Evolutionary conservation across 257 asterid species (phyloP), one percentile per base, ranked within the genome.

Genomic region (Solanum sitiens): DNA sequence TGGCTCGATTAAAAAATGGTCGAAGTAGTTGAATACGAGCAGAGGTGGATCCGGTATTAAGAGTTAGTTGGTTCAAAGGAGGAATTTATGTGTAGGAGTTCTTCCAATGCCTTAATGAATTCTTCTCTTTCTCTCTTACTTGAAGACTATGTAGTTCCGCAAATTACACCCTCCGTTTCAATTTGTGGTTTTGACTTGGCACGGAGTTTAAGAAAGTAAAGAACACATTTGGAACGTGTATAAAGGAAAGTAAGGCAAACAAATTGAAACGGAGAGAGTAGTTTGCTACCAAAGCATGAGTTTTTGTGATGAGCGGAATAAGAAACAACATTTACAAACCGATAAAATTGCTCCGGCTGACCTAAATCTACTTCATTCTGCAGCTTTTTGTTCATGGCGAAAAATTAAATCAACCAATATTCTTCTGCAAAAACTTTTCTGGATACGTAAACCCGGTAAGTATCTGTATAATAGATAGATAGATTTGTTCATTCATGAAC

Each of bases 391-490:
- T 94, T 87, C 94, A 89, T 76, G 92, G 87, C 82, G 99, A 96
- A 90, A 96, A 93, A 85, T 94, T 96, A 90, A 92, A 92, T 94
- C 98, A 95, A 88, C 98, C 99, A 68, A 93, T 95, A 88, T 96
- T 95, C 95, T 88, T 71, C 92, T 94, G 98, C 94, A 96, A 96
- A 95, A 95, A 94, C 89, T 93, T 95, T 65, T 89, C 98, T 87
- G 98, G 98, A 80, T 88, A 18, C 37, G 99, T 96, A 50, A 98
- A 96, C 44, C 98, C 99, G 63, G 98, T 96, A 90, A 92, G 96
- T 89, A 37, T 37, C 39, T 37, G 7, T 37, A 71, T 25, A 27
- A 27, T 67, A n/a, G 14, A 30, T 14, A 42, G 63, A n/a, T 4
- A 25, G 5, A 44, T 79, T 14, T 27, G 15, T 45, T 75, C 15